Evolutionary conservation across 2,329 filamentous ascomycete species (phyloP), one percentile per base, ranked within the genome.

Genomic region (Podosphaera aphanis): DNA sequence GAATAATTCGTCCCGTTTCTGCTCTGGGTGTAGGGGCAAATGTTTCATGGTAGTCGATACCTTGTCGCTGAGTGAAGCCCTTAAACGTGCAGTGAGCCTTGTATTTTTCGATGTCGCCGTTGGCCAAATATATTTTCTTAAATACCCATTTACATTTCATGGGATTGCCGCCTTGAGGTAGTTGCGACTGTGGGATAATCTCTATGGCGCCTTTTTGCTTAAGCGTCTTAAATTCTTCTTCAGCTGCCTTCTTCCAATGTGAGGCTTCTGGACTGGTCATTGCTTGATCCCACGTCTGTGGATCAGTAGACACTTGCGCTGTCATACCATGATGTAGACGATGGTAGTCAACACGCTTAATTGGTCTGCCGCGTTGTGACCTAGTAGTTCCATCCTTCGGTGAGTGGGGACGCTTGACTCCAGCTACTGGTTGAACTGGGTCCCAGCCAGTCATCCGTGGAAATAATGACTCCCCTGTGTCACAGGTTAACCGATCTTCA

Each of bases 381-480:
- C 40, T 29, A 16, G 18, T 43, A 11, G 19, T 43, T 5, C 13
- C 13, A 41, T 41, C 38, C 21, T 41, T 19, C 10, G 38, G 19
- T 41, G 20, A 41, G 38, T 23, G 19, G 19, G 16, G 18, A 18
- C 18, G 20, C n/a, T n/a, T n/a, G n/a, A n/a, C n/a, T n/a, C n/a
- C n/a, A n/a, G n/a, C n/a, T n/a, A n/a, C n/a, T n/a, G 18, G 18
- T 8, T 20, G n/a, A 20, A 3, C 19, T 20, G 38, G n/a, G 38
- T 41, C 38, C 38, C 38, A 41, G 18, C 38, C 38, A 41, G 38
- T 41, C 38, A 41, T 41, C n/a, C n/a, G n/a, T n/a, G n/a, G n/a
- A n/a, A n/a, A n/a, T n/a, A n/a, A n/a, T n/a, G n/a, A n/a, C n/a
- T n/a, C n/a, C n/a, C n/a, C n/a, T n/a, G n/a, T n/a, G n/a, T n/a